phyloP scores from a whole-genome alignment of 371 early-diverging fungal genomes.

The Mortierella polycephala region DNA sequence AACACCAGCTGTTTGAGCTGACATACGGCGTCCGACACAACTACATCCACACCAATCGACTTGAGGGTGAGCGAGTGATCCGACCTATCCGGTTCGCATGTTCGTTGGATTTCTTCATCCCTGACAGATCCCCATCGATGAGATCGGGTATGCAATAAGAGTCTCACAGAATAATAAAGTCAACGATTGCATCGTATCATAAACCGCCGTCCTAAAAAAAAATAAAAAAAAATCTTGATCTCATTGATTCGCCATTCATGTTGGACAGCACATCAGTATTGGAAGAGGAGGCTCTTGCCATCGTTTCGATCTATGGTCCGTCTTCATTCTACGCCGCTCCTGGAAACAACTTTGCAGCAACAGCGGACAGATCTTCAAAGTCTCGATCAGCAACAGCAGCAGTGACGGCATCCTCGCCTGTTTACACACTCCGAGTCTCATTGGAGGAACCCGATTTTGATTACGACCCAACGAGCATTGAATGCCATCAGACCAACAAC shows the following conservation, averaged over 20 bases:
- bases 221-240: no score
- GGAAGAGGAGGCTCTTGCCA: slow-evolving; percentile 55
- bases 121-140: background rate
- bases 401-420: slow-evolving; percentile 12
- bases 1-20: slow-evolving; percentile 28
- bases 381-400: background rate
- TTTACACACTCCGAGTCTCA: slow-evolving; percentile 45
- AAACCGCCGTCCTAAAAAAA: no score
- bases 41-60: slow-evolving; percentile 22
- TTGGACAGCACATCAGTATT: slow-evolving; percentile 36
- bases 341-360: no score
- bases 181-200: no score
- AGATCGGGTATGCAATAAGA: no score
- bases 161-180: no score
- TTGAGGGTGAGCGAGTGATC: slow-evolving; percentile 41
- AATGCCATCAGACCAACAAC: background rate
- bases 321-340: slow-evolving; percentile 41
- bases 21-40: slow-evolving; percentile 36
- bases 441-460: slow-evolving; percentile 54
- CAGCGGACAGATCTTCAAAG: no score
- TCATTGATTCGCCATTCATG: background rate
- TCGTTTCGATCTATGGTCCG: slow-evolving; percentile 57
- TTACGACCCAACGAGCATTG: slow-evolving; percentile 25
- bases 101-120: slow-evolving; percentile 25
- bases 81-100: slow-evolving; percentile 39